These are phyloP conservation scores for Discostella stelligera DNA, from an alignment of 352 stramenopile genomes.

Conservation along the genomic window DNA sequence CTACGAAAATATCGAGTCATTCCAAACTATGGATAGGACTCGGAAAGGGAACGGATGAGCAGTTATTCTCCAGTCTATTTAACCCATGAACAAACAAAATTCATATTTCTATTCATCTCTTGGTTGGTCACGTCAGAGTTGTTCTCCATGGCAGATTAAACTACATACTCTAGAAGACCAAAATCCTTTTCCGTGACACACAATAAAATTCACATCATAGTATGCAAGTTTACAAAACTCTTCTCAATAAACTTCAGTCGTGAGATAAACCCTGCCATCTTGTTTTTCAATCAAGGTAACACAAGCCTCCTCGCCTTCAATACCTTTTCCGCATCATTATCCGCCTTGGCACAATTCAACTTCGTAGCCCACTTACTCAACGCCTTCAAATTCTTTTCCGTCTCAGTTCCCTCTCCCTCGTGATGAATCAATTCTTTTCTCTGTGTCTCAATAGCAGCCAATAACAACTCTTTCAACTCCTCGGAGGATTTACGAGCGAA, in stretches of 20 bases:
- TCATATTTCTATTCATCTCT: no score
- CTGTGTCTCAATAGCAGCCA: conserved; percentile 77
- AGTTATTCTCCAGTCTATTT: no score
- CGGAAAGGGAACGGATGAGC: no score
- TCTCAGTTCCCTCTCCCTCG: conserved; percentile 67
- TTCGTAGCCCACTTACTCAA: conserved; percentile 79
- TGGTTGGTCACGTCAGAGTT: no score
- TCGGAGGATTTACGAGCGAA: conserved; percentile 70
- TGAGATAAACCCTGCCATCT: no score
- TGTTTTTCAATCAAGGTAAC: conserved; percentile 29
- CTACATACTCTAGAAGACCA: no score
- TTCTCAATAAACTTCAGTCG: conserved; percentile 15
- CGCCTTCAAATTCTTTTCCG: conserved; percentile 74
- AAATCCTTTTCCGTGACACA: no score
- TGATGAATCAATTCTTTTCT: conserved; percentile 64
- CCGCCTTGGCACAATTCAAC: conserved; percentile 71
- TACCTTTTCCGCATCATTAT: conserved; percentile 81
- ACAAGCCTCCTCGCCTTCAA: conserved; percentile 67
- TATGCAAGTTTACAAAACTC: background rate
- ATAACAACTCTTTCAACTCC: conserved; percentile 75
- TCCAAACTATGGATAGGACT: no score
- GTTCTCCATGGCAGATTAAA: no score
- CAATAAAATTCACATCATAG: background rate
- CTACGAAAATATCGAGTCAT: no score
- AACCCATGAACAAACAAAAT: no score